Evolutionary conservation across 2,329 filamentous ascomycete genomes (phyloP).

Genomic region (Aspergillus sp.): DNA sequence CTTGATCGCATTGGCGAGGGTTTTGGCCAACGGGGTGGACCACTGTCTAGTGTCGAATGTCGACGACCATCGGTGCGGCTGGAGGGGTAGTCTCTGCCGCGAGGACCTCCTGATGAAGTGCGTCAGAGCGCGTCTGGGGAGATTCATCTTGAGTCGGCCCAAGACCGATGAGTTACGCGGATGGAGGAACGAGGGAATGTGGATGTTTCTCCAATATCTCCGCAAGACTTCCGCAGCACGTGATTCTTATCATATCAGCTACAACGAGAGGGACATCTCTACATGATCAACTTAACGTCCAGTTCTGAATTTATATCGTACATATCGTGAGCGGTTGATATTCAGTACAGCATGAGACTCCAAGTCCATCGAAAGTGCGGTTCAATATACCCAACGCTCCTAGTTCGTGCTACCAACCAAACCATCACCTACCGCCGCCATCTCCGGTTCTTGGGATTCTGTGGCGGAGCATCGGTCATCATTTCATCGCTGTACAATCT

Average conservation of each 20-base stretch:
- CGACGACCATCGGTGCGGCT: slow-evolving; percentile 29
- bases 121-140: slow-evolving; percentile 26
- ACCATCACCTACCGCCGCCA: slow-evolving; percentile 14
- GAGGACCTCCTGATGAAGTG: slow-evolving; percentile 22
- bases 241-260: slow-evolving; percentile 19
- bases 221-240: slow-evolving; percentile 26
- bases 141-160: slow-evolving; percentile 22
- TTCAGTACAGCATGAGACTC: background rate
- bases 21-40: slow-evolving; percentile 90
- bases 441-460: slow-evolving; percentile 19
- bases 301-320: slow-evolving; percentile 4
- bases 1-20: slow-evolving; percentile 79
- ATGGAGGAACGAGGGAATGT: background rate
- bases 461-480: slow-evolving; percentile 36
- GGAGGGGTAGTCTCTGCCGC: slow-evolving; percentile 13
- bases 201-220: slow-evolving; percentile 19
- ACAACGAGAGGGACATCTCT: background rate
- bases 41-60: slow-evolving; percentile 59
- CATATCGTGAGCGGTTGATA: background rate
- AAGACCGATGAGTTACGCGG: background rate
- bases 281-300: background rate
- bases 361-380: background rate
- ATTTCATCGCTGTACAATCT: slow-evolving; percentile 41
- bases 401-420: background rate
- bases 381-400: background rate